Percentiles rank a stretch among this genome's conserved stretches.
Evolutionary conservation across 257 asterid genomes (phyloP).

Genomic region (Plantago elongata): DNA sequence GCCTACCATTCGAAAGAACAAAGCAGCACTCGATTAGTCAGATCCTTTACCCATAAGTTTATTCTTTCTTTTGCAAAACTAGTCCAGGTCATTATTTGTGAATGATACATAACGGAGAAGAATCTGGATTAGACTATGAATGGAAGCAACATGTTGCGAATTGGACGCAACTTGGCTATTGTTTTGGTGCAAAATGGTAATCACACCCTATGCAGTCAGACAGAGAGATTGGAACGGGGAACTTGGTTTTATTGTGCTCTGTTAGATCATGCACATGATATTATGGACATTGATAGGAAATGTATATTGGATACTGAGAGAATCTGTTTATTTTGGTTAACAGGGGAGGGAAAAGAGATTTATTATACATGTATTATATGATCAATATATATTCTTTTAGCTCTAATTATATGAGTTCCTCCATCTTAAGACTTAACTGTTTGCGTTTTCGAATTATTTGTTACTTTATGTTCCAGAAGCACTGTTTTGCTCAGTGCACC

Average conservation of each 20-base stretch:
- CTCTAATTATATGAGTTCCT: not conserved
- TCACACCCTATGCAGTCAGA: slow-evolving; percentile 3
- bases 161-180: slow-evolving; percentile 14
- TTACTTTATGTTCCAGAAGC: too few relatives aligned
- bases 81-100: not conserved
- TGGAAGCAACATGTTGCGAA: not conserved
- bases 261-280: slow-evolving; percentile 18
- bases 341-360: slow-evolving; percentile 13
- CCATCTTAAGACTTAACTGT: not conserved
- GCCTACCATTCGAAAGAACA: slow-evolving; percentile 58
- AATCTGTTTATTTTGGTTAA: slow-evolving; percentile 24
- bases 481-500: too few relatives aligned
- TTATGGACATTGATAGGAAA: slow-evolving; percentile 22
- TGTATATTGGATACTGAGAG: slow-evolving; percentile 48
- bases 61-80: slow-evolving; percentile 16
- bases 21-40: slow-evolving; percentile 70
- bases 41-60: not conserved
- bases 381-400: slow-evolving; percentile 14
- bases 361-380: slow-evolving; percentile 29
- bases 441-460: too few relatives aligned
- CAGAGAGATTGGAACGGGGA: slow-evolving; percentile 14
- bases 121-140: not conserved
- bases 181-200: slow-evolving; percentile 20
- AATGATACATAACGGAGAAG: slow-evolving; percentile 19
- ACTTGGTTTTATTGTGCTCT: slow-evolving; percentile 20